These are phyloP conservation scores for Curvularia lunata DNA, from an alignment of 2,329 filamentous ascomycete species.

Conservation along the genomic window DNA sequence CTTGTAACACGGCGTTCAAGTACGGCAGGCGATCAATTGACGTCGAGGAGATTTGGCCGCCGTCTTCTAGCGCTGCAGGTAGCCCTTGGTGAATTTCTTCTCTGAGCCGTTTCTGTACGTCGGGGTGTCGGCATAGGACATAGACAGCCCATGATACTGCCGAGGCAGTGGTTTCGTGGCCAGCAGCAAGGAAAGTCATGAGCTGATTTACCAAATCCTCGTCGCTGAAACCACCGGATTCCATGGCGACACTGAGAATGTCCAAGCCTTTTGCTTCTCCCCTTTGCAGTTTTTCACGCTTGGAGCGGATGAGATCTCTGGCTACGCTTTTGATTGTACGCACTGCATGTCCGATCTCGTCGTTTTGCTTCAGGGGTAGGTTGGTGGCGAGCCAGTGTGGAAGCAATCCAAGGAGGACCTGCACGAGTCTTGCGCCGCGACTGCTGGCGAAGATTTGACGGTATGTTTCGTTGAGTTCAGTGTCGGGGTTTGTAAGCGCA, in stretches of 20 bases:
- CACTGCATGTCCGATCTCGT: conserved; percentile 47
- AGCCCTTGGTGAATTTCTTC: conserved; percentile 58
- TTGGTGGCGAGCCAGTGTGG: conserved; percentile 65
- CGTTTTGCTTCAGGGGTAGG: conserved; percentile 74
- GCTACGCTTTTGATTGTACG: conserved; percentile 64
- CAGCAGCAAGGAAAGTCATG: conserved; percentile 86
- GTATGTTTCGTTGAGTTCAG: conserved; percentile 61
- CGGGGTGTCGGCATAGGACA: conserved; percentile 58
- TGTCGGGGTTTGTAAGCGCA: conserved; percentile 57
- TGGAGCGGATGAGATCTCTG: conserved; percentile 71
- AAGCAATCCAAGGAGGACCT: conserved; percentile 66
- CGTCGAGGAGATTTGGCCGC: conserved; percentile 56
- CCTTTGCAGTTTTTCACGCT: conserved; percentile 64
- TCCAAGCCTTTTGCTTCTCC: conserved; percentile 63
- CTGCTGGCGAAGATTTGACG: conserved; percentile 57
- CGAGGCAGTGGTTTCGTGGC: conserved; percentile 63
- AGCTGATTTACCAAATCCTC: conserved; percentile 85
- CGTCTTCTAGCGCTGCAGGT: conserved; percentile 49
- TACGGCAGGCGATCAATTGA: conserved; percentile 78
- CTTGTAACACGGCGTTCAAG: conserved; percentile 75
- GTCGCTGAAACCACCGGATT: conserved; percentile 76
- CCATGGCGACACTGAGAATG: conserved; percentile 80
- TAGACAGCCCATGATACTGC: conserved; percentile 63
- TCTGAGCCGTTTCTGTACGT: conserved; percentile 57
- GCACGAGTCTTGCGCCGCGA: conserved; percentile 61